Percentiles rank a stretch among this genome's conserved stretches.
These are phyloP conservation scores for Scorias spongiosa DNA, from an alignment of 2,329 filamentous ascomycete genomes.

Conservation along the genomic window DNA sequence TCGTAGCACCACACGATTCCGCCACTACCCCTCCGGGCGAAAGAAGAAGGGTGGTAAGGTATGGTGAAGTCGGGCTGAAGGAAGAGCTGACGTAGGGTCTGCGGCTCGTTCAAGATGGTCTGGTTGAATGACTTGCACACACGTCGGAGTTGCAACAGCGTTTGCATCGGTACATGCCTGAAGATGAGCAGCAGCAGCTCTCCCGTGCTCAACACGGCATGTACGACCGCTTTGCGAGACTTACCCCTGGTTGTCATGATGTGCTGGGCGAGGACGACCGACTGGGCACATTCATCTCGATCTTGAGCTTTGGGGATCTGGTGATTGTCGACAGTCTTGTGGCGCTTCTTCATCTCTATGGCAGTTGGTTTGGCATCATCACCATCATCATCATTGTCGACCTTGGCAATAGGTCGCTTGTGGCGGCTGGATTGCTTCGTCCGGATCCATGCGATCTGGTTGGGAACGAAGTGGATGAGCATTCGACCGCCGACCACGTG, in stretches of 20 bases:
- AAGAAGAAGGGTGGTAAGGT: not conserved
- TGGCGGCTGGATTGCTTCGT: too few relatives aligned
- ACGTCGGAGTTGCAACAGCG: conserved; percentile 4
- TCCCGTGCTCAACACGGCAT: conserved; percentile 5
- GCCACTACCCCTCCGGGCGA: not conserved
- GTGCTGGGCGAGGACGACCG: not conserved
- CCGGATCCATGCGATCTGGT: too few relatives aligned
- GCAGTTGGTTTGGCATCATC: too few relatives aligned
- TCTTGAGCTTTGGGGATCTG: too few relatives aligned
- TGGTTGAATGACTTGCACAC: conserved; percentile 11
- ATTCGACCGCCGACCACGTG: too few relatives aligned
- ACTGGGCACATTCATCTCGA: too few relatives aligned
- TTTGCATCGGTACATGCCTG: conserved; percentile 2
- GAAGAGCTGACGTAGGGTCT: not conserved
- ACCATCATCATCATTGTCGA: too few relatives aligned
- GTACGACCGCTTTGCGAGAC: not conserved
- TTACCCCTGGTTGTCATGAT: not conserved
- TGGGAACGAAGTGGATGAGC: too few relatives aligned
- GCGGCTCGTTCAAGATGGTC: conserved; percentile 1
- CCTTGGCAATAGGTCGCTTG: too few relatives aligned
- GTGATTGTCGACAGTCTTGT: too few relatives aligned
- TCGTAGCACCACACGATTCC: not conserved
- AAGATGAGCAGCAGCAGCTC: conserved; percentile 10
- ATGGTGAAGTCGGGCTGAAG: not conserved
- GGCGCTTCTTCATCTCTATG: too few relatives aligned